Percentiles rank a stretch among this genome's conserved stretches.
Conservation (phyloP, 257 asterid species). For the Echium plantagineum region DNA sequence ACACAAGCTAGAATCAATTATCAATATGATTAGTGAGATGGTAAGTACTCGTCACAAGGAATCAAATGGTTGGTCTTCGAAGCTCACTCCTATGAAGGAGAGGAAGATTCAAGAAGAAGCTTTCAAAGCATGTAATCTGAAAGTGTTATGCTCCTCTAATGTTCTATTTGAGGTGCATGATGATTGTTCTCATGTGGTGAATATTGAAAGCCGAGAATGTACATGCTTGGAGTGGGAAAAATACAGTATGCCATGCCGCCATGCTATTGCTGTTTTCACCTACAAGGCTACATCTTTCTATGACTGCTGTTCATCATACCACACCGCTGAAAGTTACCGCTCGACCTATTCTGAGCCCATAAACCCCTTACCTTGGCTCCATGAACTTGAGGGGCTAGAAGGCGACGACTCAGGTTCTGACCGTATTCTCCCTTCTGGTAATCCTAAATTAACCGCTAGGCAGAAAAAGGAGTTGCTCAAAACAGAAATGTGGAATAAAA, state of each 20-base stretch:
- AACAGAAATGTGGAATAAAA: slow-evolving; percentile 48
- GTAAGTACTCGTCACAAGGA: slow-evolving; percentile 37
- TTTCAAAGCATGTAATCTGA: slow-evolving; percentile 39
- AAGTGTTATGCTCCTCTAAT: slow-evolving; percentile 68
- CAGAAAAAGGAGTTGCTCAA: slow-evolving; percentile 39
- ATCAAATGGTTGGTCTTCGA: slow-evolving; percentile 42
- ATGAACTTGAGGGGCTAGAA: slow-evolving; percentile 21
- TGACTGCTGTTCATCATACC: slow-evolving; percentile 51
- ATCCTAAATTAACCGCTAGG: slow-evolving; percentile 22
- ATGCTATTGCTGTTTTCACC: slow-evolving; percentile 62
- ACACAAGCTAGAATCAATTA: slow-evolving; percentile 72
- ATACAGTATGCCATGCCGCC: slow-evolving; percentile 62
- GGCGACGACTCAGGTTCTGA: slow-evolving; percentile 27
- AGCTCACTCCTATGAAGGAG: slow-evolving; percentile 69
- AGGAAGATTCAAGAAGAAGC: slow-evolving; percentile 41
- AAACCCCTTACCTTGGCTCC: slow-evolving; percentile 39
- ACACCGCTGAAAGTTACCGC: slow-evolving; percentile 44
- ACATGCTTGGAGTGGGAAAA: slow-evolving; percentile 74
- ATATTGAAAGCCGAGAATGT: slow-evolving; percentile 57
- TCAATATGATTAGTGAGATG: slow-evolving; percentile 37
- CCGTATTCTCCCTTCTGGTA: slow-evolving; percentile 61
- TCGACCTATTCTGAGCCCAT: slow-evolving; percentile 40
- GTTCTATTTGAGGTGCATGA: slow-evolving; percentile 78
- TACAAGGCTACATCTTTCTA: slow-evolving; percentile 37
- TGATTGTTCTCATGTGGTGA: slow-evolving; percentile 64